Percentiles rank a stretch among this genome's conserved stretches.
These are phyloP conservation scores for Morella rubra DNA, from an alignment of 306 rosid species.

Conservation along the genomic window DNA sequence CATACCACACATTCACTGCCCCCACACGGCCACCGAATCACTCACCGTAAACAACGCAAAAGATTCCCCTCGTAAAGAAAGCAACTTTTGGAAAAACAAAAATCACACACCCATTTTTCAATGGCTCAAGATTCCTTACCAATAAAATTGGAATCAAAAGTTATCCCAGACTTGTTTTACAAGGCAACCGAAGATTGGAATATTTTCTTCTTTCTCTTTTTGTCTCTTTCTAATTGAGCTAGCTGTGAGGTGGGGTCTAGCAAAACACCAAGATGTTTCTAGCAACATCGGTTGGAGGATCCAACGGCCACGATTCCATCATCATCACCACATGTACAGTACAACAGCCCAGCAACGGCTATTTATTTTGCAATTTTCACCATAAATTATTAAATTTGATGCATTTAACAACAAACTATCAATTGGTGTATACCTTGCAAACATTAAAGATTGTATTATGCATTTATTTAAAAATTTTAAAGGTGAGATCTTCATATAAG, in stretches of 20 bases:
- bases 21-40: not conserved
- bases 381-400: too few relatives aligned
- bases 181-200: constrained; percentile 3
- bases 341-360: too few relatives aligned
- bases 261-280: not conserved
- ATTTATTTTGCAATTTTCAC: too few relatives aligned
- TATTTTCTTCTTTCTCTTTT: constrained; percentile 5
- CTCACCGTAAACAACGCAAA: constrained; percentile 8
- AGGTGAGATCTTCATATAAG: too few relatives aligned
- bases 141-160: not conserved
- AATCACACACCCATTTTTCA: not conserved
- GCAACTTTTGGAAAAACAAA: not conserved
- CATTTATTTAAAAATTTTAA: too few relatives aligned
- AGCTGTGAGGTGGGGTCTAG: constrained; percentile 2
- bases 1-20: too few relatives aligned
- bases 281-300: not conserved
- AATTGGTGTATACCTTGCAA: too few relatives aligned
- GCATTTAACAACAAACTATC: too few relatives aligned
- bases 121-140: constrained; percentile 16
- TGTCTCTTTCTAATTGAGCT: constrained; percentile 1
- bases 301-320: not conserved
- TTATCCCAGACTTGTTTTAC: constrained; percentile 1
- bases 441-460: too few relatives aligned
- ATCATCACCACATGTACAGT: not conserved
- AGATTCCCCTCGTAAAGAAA: constrained; percentile 5